Evolutionary conservation across 2,329 filamentous ascomycete species (phyloP).

Genomic region (Dothistroma pini): DNA sequence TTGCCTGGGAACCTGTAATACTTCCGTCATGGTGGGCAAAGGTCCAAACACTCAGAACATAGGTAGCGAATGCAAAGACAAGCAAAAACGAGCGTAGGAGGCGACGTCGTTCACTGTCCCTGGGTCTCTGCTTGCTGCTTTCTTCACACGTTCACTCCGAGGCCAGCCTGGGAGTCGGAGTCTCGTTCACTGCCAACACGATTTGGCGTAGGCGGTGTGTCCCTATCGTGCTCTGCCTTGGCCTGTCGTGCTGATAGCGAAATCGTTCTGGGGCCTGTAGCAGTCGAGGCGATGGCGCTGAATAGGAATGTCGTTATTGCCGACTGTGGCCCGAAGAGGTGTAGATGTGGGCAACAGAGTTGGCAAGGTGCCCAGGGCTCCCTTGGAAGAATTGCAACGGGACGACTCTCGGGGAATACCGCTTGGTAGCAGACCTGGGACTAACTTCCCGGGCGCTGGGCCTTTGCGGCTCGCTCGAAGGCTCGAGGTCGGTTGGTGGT

Average conservation of each 20-base stretch:
- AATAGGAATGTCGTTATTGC: constrained; percentile 6
- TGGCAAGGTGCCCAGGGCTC: constrained; percentile 1
- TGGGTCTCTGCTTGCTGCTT: neutral
- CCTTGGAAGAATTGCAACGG: constrained; percentile 2
- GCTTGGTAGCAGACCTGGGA: neutral
- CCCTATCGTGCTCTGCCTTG: neutral
- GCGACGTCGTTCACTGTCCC: neutral
- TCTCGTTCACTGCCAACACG: neutral
- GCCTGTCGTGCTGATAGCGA: constrained; percentile 1
- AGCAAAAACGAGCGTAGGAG: constrained; percentile 9
- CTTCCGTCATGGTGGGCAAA: constrained; percentile 40
- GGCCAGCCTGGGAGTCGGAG: neutral
- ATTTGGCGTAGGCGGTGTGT: neutral
- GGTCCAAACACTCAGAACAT: constrained; percentile 11
- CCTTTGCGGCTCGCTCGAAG: neutral
- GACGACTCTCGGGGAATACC: constrained; percentile 3
- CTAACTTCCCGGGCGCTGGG: neutral
- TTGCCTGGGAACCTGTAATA: constrained; percentile 39
- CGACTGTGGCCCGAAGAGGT: neutral
- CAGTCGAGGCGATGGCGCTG: neutral
- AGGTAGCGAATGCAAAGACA: constrained; percentile 8
- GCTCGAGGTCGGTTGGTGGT: neutral
- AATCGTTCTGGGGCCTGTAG: neutral
- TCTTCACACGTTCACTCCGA: neutral
- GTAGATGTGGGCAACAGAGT: constrained; percentile 9